Conservation (phyloP, 2,329 filamentous ascomycete genomes). For the Ceratocystis cubensis region DNA sequence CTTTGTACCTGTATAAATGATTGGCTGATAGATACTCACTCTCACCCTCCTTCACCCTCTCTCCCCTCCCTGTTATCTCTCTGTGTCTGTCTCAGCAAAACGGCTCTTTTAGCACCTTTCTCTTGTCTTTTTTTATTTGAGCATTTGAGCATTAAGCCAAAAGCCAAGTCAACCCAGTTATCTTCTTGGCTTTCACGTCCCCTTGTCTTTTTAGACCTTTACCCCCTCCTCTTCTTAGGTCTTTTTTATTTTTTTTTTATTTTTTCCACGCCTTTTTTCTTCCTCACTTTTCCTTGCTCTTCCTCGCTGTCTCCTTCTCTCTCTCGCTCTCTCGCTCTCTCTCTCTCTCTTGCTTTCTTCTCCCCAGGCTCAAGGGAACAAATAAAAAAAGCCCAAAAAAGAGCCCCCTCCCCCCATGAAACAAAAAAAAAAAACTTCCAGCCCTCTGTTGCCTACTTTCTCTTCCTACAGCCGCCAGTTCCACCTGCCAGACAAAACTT, state of each 20-base stretch:
- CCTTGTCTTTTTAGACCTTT: neutral
- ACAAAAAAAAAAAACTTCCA: neutral
- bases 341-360: too few relatives aligned
- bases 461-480: neutral
- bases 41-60: neutral
- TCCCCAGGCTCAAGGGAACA: too few relatives aligned
- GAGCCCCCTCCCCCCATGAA: neutral
- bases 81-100: neutral
- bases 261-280: neutral
- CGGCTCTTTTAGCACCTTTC: neutral
- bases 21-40: neutral
- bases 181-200: neutral
- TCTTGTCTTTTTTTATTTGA: neutral
- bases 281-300: neutral
- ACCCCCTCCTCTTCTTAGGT: neutral
- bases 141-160: slow-evolving; percentile 2
- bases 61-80: neutral
- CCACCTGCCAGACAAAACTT: neutral
- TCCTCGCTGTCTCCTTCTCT: neutral
- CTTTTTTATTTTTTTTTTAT: neutral
- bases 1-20: neutral
- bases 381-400: neutral
- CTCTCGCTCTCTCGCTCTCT: neutral
- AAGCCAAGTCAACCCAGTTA: neutral
- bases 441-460: neutral